A percentile compares a stretch with the other conserved stretches of the same genome.
phyloP scores from a whole-genome alignment of 2,329 filamentous ascomycete genomes.

The Gremmenia infestans region DNA sequence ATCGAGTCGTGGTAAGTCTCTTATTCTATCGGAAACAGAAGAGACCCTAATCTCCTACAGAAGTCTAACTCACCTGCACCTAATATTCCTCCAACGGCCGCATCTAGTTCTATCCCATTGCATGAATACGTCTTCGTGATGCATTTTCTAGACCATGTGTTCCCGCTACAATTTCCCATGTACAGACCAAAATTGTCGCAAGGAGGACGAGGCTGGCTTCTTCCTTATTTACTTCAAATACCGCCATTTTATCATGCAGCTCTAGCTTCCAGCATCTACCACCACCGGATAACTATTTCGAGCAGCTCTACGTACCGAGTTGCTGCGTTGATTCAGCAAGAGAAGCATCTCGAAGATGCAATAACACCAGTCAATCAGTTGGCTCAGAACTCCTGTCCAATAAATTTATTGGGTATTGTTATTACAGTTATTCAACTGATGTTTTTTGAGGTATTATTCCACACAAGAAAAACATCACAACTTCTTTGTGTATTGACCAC shows the following conservation, averaged over 20 bases:
- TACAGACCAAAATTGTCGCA: slow-evolving; percentile 50
- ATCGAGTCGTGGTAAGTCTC: too few relatives aligned
- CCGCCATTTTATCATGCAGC: slow-evolving; percentile 51
- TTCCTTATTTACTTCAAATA: slow-evolving; percentile 51
- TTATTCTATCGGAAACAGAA: too few relatives aligned
- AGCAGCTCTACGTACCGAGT: background rate
- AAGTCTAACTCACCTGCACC: background rate
- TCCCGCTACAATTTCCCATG: slow-evolving; percentile 58
- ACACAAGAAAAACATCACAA: background rate
- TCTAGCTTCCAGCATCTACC: slow-evolving; percentile 39
- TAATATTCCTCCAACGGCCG: background rate
- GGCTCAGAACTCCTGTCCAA: background rate
- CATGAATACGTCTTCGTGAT: slow-evolving; percentile 38
- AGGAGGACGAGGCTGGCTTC: slow-evolving; percentile 55
- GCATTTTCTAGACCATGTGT: slow-evolving; percentile 57
- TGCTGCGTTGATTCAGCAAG: background rate
- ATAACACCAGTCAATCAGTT: background rate
- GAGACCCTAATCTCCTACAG: background rate
- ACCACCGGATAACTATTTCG: background rate
- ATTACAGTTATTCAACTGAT: slow-evolving; percentile 39
- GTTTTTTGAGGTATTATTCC: slow-evolving; percentile 38
- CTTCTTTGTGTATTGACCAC: background rate
- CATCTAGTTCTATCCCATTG: background rate
- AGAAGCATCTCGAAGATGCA: background rate
- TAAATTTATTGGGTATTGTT: background rate